Evolutionary conservation across 179 eudicot species (phyloP), one percentile per base, ranked within the genome.

Genomic region (Pouteria campechiana): DNA sequence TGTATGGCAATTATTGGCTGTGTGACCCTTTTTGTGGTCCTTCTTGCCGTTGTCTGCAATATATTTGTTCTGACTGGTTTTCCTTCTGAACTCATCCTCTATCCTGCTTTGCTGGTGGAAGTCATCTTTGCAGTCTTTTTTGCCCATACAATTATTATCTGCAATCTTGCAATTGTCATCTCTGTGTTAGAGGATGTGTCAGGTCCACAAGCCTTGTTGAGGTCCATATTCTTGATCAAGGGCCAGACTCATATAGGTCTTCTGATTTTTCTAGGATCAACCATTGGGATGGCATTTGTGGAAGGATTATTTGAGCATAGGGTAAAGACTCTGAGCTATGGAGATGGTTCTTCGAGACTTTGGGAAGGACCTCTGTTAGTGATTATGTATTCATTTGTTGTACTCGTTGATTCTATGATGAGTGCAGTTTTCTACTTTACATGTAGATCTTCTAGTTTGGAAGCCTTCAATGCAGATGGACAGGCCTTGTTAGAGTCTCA

Each of bases 331-430:
- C 34, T 81, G 40, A 86, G 97, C 58, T 76, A 85, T 50, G 93
- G 84, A 40, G 97, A 81, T 41, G 93, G 81, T 35, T 74, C 89
- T 13, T 81, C 90, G 15, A 65, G 93, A 54, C 18, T 79, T 46
- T 89, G 97, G 97, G 95, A 89, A 86, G 97, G 90, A 21, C 95
- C 97, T 1, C 76, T 89, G 30, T 58, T 85, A 81, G 97, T 85
- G 22, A 37, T 79, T 21, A 78, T 90, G 93, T 90, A 86, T 62
- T 81, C 95, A 8, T 76, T 90, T 49, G 76, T 81, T 25, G 82
- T 76, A 73, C 78, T 89, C 18, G 67, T 85, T 13, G 97, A 89
- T 62, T 76, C 64, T 11, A 81, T 89, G 95, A 81, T 76, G 89
- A 85, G 73, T 9, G 49, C 90, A 0, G 95, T 89, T 33, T 89